Conservation (phyloP, 441 rosid species). For the Mallotus japonicus region DNA sequence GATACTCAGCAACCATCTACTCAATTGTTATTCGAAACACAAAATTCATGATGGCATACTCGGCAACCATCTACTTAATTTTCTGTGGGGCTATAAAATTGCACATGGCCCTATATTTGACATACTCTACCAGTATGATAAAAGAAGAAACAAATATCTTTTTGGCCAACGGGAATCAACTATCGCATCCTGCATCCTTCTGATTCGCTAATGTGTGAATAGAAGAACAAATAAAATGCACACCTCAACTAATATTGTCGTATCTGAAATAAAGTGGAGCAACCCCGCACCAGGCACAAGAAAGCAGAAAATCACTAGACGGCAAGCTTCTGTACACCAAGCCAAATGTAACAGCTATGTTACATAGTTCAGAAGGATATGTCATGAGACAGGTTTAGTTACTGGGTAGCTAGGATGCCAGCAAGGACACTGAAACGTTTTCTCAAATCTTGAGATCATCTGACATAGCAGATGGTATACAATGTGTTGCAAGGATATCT, state of each 20-base stretch:
- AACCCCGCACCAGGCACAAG: background rate
- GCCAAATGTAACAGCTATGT: background rate
- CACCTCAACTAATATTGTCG: background rate
- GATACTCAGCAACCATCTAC: too few relatives aligned
- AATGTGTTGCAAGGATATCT: slow-evolving; percentile 78
- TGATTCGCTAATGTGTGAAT: too few relatives aligned
- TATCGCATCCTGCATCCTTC: background rate
- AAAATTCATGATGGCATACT: background rate
- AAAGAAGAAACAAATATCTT: too few relatives aligned
- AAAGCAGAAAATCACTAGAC: background rate
- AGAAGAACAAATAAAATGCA: background rate
- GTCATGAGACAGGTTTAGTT: background rate
- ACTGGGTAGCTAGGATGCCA: background rate
- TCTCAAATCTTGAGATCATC: slow-evolving; percentile 65
- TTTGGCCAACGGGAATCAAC: background rate
- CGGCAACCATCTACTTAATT: background rate
- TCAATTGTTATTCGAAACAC: too few relatives aligned
- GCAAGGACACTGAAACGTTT: background rate
- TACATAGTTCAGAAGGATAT: background rate
- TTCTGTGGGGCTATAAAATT: background rate
- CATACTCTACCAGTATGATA: background rate
- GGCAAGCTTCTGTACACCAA: background rate
- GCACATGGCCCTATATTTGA: background rate
- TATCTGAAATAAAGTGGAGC: background rate
- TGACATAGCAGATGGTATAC: slow-evolving; percentile 92